phyloP scores from a whole-genome alignment of 805 yeast genomes.

The Komagataella mondaviorum region DNA sequence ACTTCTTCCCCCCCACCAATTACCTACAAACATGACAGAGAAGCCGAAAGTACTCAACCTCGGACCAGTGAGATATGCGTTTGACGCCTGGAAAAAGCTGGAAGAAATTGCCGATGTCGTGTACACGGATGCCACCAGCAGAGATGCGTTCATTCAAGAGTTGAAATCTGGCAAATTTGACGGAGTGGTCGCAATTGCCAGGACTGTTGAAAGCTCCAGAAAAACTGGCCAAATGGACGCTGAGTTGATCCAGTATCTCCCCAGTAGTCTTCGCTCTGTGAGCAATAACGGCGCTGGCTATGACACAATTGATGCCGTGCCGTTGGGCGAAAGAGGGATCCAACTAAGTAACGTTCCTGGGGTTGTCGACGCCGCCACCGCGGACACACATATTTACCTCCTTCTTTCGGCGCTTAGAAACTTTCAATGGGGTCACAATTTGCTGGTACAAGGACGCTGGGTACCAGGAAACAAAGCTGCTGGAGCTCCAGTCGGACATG shows the following conservation, averaged over 20 bases:
- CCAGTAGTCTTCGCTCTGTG: conserved; percentile 25
- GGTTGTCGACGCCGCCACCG: conserved; percentile 40
- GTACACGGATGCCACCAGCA: conserved; percentile 22
- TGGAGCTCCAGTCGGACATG: conserved; percentile 55
- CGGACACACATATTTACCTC: conserved; percentile 39
- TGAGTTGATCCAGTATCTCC: conserved; percentile 24
- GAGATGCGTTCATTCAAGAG: conserved; percentile 25
- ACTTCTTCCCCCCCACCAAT: conserved; percentile 7
- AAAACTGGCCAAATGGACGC: conserved; percentile 29
- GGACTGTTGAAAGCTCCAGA: conserved; percentile 25
- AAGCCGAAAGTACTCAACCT: conserved; percentile 54
- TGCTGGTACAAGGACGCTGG: conserved; percentile 52
- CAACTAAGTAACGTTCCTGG: conserved; percentile 40
- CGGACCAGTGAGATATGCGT: conserved; percentile 48
- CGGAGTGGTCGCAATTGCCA: conserved; percentile 23
- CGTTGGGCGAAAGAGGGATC: conserved; percentile 24
- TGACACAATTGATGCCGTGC: conserved; percentile 32
- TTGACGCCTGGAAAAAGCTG: conserved; percentile 52
- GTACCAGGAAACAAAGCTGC: conserved; percentile 19
- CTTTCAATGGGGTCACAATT: conserved; percentile 45
- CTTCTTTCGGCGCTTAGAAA: conserved; percentile 39
- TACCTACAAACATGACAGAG: conserved; percentile 6
- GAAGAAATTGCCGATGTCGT: conserved; percentile 32
- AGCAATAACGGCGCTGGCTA: conserved; percentile 47
- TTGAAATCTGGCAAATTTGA: conserved; percentile 19